Base-by-base conservation (phyloP, 2,329 filamentous ascomycete genomes). In the Nemania sp. region DNA sequence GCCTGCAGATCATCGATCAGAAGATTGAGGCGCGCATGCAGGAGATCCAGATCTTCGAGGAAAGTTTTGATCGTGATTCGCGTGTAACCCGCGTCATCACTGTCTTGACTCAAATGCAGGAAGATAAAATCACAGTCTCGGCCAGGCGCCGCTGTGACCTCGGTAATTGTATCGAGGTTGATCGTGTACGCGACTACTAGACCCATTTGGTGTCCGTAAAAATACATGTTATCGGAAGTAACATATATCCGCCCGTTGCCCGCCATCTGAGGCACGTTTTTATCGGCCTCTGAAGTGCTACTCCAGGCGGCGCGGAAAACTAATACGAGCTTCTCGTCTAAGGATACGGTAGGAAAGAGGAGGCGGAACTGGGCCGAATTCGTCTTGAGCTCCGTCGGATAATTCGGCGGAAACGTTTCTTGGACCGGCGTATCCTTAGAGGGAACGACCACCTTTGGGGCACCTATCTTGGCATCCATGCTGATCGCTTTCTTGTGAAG, bases 281-380 rank as follows among this genome's bases (percentile, higher is more conserved):
- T 73, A n/a, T 71, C 68, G 15, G 75, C 73, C 20, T 74, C 72
- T 8, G 76, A 72, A 15, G 78, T 76, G 59, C 80, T 83, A 36
- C 74, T 77, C 91, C 94, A 99, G 0, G 91, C 90, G 14, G 92
- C 93, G 40, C 92, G 84, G 74, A 97, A 97, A 2, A 99, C 94
- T 44, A 97, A 79, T 3, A 97, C 86, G 6, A 96, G 78, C 69
- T 91, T 91, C 66, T 97, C 91, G 15, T 89, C 83, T 24, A 83
- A 77, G 3, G 86, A 82, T 0, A 91, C 89, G 56, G 86, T 83
- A 0, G 93, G 92, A 72, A 99, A 99, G 0, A 99, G 77, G 49
- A 97, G 84, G 6, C 91, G 82, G 69, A 99, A 99, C 68, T 97
- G 94, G 2, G 91, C 89, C 66, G 97, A 91, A 68, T 99, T 95